Evolutionary conservation across 176 grass and related monocot genomes (phyloP).

Genomic region (Chrysopogon serrulatus): DNA sequence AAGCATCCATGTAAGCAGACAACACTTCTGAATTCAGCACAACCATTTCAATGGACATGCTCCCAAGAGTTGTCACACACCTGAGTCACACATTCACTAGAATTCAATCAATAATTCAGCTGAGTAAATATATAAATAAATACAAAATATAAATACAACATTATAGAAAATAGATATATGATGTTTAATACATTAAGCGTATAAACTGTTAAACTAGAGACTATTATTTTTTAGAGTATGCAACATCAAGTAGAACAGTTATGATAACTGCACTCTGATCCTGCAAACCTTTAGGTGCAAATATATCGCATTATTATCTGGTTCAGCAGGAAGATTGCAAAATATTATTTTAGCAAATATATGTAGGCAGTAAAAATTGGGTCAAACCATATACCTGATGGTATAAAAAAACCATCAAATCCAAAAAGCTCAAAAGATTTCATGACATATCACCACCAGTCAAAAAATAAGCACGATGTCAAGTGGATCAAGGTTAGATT

Average conservation of each 20-base stretch:
- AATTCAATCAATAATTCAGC: too few species aligned
- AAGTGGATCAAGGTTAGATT: neutral
- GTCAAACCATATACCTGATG: neutral
- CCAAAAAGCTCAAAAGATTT: neutral
- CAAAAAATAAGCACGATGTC: neutral
- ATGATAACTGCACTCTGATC: neutral
- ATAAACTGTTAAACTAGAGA: neutral
- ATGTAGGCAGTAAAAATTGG: too few species aligned
- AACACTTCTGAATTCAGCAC: constrained; percentile 83
- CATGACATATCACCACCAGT: neutral
- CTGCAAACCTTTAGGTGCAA: neutral
- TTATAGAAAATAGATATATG: too few species aligned
- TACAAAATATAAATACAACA: too few species aligned
- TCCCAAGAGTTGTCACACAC: too few species aligned
- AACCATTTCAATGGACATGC: too few species aligned
- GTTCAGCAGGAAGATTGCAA: neutral
- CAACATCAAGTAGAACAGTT: neutral
- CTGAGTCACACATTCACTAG: too few species aligned
- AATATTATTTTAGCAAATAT: neutral
- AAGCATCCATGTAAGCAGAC: constrained; percentile 82
- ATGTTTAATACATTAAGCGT: neutral
- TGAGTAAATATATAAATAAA: too few species aligned
- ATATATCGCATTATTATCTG: neutral
- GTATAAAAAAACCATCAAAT: neutral
- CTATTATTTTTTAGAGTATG: neutral